phyloP scores from a whole-genome alignment of 2,329 filamentous ascomycete species.

The Stromatinia cepivora region DNA sequence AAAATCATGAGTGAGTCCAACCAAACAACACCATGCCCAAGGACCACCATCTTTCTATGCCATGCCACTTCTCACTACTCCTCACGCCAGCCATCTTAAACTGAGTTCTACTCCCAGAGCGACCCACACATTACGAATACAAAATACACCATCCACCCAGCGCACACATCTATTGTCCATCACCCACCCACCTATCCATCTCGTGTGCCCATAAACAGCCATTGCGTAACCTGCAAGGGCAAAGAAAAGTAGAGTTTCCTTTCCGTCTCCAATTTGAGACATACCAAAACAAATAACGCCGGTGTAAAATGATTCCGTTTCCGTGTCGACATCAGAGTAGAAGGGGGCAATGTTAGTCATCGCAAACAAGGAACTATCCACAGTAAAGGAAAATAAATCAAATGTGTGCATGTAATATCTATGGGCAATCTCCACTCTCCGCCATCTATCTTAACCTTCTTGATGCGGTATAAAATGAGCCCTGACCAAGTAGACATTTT shows the following conservation, averaged over 20 bases:
- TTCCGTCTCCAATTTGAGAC: conserved; percentile 1
- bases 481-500: neutral
- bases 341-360: neutral
- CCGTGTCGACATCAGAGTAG: neutral
- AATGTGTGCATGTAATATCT: conserved; percentile 10
- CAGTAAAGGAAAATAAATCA: conserved; percentile 15
- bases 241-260: neutral
- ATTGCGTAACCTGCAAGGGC: neutral
- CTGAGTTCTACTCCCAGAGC: neutral
- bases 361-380: neutral
- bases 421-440: neutral
- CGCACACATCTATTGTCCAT: neutral
- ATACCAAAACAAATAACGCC: conserved; percentile 15
- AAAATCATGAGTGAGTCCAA: conserved; percentile 1
- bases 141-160: neutral
- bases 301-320: conserved; percentile 16
- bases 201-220: conserved; percentile 7
- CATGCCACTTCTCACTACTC: conserved; percentile 5
- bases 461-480: conserved; percentile 1
- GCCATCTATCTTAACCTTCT: conserved; percentile 16
- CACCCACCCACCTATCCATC: neutral
- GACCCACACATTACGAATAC: neutral
- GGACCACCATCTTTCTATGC: neutral
- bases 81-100: neutral
- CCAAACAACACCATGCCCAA: neutral